Percentiles rank a stretch among this genome's conserved stretches.
Evolutionary conservation across 768 basidiomycete genomes (phyloP).

Genomic region (Podaxis carcinomalis): DNA sequence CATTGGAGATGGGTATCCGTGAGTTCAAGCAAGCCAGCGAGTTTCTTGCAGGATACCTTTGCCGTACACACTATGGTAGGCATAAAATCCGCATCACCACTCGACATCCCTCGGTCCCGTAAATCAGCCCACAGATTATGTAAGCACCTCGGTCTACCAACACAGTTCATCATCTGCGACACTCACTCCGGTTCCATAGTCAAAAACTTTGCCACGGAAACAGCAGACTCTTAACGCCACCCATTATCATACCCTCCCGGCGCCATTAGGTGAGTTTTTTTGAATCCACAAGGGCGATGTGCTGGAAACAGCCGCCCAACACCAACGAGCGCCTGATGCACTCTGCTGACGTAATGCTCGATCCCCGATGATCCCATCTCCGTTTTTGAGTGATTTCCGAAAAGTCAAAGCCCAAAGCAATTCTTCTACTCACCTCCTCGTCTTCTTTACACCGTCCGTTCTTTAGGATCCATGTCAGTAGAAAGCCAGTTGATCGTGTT

Average conservation of each 20-base stretch:
- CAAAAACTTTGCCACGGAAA: too few relatives aligned
- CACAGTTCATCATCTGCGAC: too few relatives aligned
- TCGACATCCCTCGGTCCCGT: background rate
- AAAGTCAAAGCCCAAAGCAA: conserved; percentile 10
- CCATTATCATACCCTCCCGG: too few relatives aligned
- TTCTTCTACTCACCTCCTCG: background rate
- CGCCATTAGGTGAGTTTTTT: too few relatives aligned
- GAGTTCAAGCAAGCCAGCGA: conserved; percentile 69
- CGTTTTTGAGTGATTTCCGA: background rate
- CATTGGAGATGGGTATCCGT: conserved; percentile 72
- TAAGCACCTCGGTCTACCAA: conserved; percentile 16
- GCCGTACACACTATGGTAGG: conserved; percentile 67
- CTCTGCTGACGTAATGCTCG: background rate
- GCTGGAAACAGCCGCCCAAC: too few relatives aligned
- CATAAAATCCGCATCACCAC: conserved; percentile 34
- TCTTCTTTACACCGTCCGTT: background rate
- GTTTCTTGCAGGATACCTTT: conserved; percentile 83
- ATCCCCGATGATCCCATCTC: background rate
- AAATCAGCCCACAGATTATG: conserved; percentile 18
- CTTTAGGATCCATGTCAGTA: conserved; percentile 14
- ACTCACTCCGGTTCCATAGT: too few relatives aligned
- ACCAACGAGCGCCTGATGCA: background rate
- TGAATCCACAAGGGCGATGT: too few relatives aligned
- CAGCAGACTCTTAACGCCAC: too few relatives aligned
- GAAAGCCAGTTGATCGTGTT: conserved; percentile 78